Conservation (phyloP, 2,329 filamentous ascomycete genomes). For the Aspergillus hortae region DNA sequence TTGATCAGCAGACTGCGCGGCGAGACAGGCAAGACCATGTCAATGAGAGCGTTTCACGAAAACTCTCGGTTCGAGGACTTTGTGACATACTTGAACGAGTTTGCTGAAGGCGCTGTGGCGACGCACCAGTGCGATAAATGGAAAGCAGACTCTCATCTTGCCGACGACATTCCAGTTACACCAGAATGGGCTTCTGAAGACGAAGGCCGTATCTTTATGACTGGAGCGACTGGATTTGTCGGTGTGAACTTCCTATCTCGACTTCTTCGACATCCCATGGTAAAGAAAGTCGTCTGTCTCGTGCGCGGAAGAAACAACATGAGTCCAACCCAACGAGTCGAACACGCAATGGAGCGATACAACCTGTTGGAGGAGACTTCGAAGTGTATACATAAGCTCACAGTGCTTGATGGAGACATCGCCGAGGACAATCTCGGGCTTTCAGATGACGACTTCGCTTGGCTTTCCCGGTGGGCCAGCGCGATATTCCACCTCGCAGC, state of each 20-base stretch:
- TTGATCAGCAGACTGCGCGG: background rate
- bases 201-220: slow-evolving; percentile 45
- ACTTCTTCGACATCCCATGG: slow-evolving; percentile 54
- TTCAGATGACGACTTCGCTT: slow-evolving; percentile 57
- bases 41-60: slow-evolving; percentile 7
- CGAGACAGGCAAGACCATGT: slow-evolving; percentile 2
- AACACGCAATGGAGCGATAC: slow-evolving; percentile 54
- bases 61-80: slow-evolving; percentile 2
- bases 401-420: slow-evolving; percentile 56
- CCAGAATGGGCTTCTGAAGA: slow-evolving; percentile 3
- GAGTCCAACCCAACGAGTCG: slow-evolving; percentile 2
- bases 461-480: slow-evolving; percentile 60
- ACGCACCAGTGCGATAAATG: slow-evolving; percentile 5
- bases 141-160: background rate
- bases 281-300: slow-evolving; percentile 62
- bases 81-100: slow-evolving; percentile 2
- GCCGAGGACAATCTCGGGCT: slow-evolving; percentile 66
- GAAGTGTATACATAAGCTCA: slow-evolving; percentile 8
- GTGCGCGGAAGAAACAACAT: slow-evolving; percentile 60
- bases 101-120: background rate
- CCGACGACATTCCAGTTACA: background rate
- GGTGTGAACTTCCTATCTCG: slow-evolving; percentile 71
- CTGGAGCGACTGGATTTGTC: slow-evolving; percentile 81
- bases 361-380: slow-evolving; percentile 3
- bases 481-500: slow-evolving; percentile 73